Evolutionary conservation across 164 flowering plant species (phyloP), one percentile per base, ranked within the genome.

Genomic region (Nymphaea thermarum): DNA sequence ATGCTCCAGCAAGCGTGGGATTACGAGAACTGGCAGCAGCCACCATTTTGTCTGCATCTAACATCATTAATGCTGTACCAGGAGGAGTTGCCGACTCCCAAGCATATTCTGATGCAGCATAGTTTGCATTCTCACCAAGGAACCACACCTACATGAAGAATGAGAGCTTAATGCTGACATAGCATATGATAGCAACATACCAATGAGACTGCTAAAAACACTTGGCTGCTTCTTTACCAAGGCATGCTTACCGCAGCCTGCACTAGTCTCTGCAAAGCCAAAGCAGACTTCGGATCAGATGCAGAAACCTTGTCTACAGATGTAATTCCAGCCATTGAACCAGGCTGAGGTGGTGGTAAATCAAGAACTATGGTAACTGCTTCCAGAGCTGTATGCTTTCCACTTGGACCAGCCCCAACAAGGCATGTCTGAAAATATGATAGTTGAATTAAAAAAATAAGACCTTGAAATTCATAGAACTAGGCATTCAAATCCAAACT

Each of bases 51-150:
- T 94, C 99, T 8, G 99, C 91, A 81, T 94, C 99, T 71, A 94
- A 78, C 98, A 94, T 88, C 99, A 94, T 94, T 69, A 94, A 76
- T 77, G 99, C 99, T 66, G 99, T 94, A 67, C 98, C 99, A 72
- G 99, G 99, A 62, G 99, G 99, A 47, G 97, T 94, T 73, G 99
- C 88, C 62, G 99, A 95, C 77, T 95, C 99, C 98, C 98, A 92
- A 68, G 99, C 98, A 82, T 92, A 95, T 76, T 95, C 99, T 45
- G 98, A 95, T 71, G 99, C 99, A 75, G 98, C 98, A 81, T 95
- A 95, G 76, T 94, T 94, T 73, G 98, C 99, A 87, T 94, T 94
- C 80, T 94, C 99, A 51, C 99, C 99, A 76, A 94, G 95, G 79
- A 94, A 94, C 99, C 99, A 94, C 5, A 94, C 99, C 99, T 94